These are phyloP conservation scores for Neonectria coccinea DNA, from an alignment of 2,329 filamentous ascomycete genomes.

Conservation along the genomic window DNA sequence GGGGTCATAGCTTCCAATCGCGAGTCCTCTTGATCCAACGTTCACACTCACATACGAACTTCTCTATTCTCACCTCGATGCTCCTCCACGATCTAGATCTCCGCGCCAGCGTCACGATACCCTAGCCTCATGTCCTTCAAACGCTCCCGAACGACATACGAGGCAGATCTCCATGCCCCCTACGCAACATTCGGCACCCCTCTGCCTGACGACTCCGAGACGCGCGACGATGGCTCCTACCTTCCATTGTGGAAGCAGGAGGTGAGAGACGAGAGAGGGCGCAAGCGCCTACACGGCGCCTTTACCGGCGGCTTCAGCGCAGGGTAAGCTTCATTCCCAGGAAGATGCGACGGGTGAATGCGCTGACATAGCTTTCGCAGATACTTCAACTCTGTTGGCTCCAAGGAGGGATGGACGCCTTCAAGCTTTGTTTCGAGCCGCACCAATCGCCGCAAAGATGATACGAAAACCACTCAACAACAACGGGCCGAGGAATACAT, in stretches of 20 bases:
- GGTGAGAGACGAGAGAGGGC: slow-evolving; percentile 89
- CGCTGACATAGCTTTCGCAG: slow-evolving; percentile 56
- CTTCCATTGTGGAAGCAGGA: slow-evolving; percentile 99
- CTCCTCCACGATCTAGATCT: slow-evolving; percentile 2
- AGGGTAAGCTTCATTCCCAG: slow-evolving; percentile 70
- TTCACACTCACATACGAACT: not conserved
- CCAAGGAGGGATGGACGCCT: slow-evolving; percentile 97
- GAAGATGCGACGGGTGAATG: not conserved
- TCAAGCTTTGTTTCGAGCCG: slow-evolving; percentile 93
- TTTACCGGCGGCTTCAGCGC: slow-evolving; percentile 98
- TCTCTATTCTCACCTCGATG: slow-evolving; percentile 19
- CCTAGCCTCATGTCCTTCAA: slow-evolving; percentile 76
- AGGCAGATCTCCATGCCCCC: slow-evolving; percentile 79
- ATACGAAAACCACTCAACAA: slow-evolving; percentile 67
- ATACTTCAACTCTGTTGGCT: slow-evolving; percentile 98
- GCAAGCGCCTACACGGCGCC: slow-evolving; percentile 92
- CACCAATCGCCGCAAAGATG: slow-evolving; percentile 78
- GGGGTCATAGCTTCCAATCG: slow-evolving; percentile 16
- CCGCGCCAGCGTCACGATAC: slow-evolving; percentile 22
- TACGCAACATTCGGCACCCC: slow-evolving; percentile 87
- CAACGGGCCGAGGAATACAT: slow-evolving; percentile 90
- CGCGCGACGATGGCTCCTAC: slow-evolving; percentile 90
- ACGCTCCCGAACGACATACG: slow-evolving; percentile 81
- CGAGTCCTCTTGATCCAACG: not conserved
- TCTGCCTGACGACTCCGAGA: slow-evolving; percentile 81